phyloP scores from a whole-genome alignment of 148 eudicot genomes.

The Selenicereus undatus region DNA sequence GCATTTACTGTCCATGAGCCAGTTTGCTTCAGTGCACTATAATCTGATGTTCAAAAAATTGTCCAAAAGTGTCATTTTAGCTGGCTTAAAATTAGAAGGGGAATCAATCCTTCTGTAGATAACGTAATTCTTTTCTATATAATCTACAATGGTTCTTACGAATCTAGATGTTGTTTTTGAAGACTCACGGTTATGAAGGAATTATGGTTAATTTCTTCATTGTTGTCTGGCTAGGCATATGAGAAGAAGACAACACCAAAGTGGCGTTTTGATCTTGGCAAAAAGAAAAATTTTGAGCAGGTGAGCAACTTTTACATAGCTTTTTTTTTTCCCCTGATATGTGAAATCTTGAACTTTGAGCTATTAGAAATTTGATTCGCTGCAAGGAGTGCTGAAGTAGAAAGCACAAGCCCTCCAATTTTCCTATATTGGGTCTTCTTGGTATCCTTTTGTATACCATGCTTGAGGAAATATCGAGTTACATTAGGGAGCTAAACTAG shows the following conservation, averaged over 20 bases:
- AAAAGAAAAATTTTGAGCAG: slow-evolving; percentile 95
- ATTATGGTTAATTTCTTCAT: background rate
- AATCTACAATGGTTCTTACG: background rate
- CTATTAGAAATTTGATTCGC: background rate
- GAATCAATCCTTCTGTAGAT: background rate
- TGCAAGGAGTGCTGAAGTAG: background rate
- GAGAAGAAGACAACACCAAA: slow-evolving; percentile 87
- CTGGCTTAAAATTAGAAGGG: background rate
- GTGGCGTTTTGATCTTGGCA: slow-evolving; percentile 93
- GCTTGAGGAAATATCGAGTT: background rate
- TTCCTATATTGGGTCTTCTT: background rate
- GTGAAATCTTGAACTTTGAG: background rate
- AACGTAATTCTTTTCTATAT: background rate
- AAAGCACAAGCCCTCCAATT: background rate
- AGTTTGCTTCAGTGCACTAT: background rate
- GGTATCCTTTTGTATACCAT: background rate
- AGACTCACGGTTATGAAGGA: background rate
- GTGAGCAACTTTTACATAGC: slow-evolving; percentile 29
- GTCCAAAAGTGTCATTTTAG: background rate
- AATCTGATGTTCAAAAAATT: background rate
- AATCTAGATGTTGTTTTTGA: slow-evolving; percentile 4
- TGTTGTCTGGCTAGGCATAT: slow-evolving; percentile 59
- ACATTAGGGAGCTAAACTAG: background rate
- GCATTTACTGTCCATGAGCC: background rate
- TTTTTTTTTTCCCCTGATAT: slow-evolving; percentile 2